Percentiles rank a stretch among this genome's conserved stretches.
phyloP scores from a whole-genome alignment of 208 protist genomes.

The Wallacemonas sp. region DNA sequence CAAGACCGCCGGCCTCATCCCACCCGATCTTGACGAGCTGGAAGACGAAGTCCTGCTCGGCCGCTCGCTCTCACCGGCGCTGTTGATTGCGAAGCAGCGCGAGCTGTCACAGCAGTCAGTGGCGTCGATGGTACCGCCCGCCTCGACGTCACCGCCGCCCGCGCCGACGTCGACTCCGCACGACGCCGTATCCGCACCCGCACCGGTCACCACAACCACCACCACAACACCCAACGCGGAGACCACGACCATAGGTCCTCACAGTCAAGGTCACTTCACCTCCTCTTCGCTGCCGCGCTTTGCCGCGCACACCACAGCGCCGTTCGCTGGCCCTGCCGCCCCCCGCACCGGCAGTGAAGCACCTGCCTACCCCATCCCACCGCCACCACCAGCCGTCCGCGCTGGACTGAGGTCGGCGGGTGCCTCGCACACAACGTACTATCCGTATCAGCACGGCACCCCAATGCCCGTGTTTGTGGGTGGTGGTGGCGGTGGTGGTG shows the following conservation, averaged over 20 bases:
- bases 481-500: neutral
- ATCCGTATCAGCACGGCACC: neutral
- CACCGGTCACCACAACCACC: no score
- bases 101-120: neutral
- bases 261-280: no score
- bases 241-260: no score
- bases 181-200: no score
- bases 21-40: constrained; percentile 13
- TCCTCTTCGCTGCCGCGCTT: neutral
- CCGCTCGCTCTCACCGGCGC: constrained; percentile 1
- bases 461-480: constrained; percentile 8
- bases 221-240: no score
- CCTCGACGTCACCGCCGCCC: neutral
- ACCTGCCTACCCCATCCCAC: neutral
- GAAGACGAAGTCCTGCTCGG: constrained; percentile 13
- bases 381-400: neutral
- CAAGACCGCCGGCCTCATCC: constrained; percentile 12
- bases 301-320: neutral
- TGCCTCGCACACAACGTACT: neutral
- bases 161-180: neutral
- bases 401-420: neutral
- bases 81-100: constrained; percentile 2
- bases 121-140: no score
- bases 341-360: neutral
- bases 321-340: neutral